Evolutionary conservation across 179 eudicot species (phyloP).

Genomic region (Camellia oleifera): DNA sequence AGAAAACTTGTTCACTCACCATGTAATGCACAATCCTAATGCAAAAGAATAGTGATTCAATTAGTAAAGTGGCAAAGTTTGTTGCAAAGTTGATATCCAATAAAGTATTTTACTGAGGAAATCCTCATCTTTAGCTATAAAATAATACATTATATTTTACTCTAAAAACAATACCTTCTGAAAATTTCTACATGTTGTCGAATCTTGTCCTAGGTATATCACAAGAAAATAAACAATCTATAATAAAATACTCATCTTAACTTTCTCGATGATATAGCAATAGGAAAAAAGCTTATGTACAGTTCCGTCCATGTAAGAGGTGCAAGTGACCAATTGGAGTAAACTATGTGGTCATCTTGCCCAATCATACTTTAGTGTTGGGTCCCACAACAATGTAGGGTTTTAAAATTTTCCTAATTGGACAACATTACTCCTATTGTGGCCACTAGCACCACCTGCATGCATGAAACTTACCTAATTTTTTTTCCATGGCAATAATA

Average conservation of each 20-base stretch:
- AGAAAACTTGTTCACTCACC: not conserved
- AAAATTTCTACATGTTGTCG: not conserved
- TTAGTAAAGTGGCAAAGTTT: not conserved
- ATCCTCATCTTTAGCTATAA: not conserved
- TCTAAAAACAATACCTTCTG: not conserved
- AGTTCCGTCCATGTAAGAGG: not conserved
- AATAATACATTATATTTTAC: not conserved
- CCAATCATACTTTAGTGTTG: not conserved
- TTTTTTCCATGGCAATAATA: no score
- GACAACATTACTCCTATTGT: not conserved
- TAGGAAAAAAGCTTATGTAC: not conserved
- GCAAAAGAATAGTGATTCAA: not conserved
- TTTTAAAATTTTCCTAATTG: not conserved
- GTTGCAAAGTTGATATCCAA: not conserved
- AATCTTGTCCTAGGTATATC: not conserved
- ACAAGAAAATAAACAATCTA: not conserved
- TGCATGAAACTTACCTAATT: no score
- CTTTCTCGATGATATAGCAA: not conserved
- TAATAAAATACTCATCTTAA: not conserved
- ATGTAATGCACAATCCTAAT: not conserved
- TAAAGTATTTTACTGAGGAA: not conserved
- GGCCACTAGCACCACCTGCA: not conserved
- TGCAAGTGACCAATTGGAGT: not conserved
- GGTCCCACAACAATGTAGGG: not conserved
- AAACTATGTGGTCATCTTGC: not conserved